Base-by-base conservation (phyloP, 208 protist species). In the Leishmania arabica region DNA sequence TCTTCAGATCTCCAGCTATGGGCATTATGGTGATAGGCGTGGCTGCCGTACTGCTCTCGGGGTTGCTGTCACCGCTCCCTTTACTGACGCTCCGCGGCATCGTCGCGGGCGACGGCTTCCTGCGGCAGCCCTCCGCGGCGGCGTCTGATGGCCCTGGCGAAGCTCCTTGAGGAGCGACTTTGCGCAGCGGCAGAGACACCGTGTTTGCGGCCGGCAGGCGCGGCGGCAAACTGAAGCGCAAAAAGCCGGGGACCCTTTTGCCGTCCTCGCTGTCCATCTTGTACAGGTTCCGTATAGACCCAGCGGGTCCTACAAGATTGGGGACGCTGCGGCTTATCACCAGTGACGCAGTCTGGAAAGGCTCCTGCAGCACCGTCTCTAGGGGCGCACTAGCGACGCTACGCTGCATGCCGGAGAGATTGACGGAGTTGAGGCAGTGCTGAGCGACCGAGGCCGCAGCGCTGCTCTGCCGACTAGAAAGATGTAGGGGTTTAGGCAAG, bases 311-410 rank as follows among this genome's bases (percentile, higher is more conserved):
- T 27, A 79, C 60, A 47, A 45, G 21, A 34, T 76, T 79, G 40
- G 73, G 49, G 11, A 70, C 78, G 49, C 71, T 62, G 31, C 56
- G 31, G 21, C 60, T 19, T 1, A 80, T 42, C 40, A 62, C n/a
- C 3, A 81, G 37, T 0, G 65, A 42, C 0, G 56, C 71, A 6
- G 65, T 42, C 1, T 68, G 82, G 37, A 82, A 82, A 1, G 82
- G 78, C n/a, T 86, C 82, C 72, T 86, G 82, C 73, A 86, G 45
- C 45, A 86, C 82, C 34, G 78, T 72, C 34, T 86, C 82, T 11
- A 75, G 51, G 19, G 27, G 72, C 1, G 58, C 45, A 21, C 2
- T n/a, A 8, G 45, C 2, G 3, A 66, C 17, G 72, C 73, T 74
- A 37, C 15, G 4, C 62, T 76, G 70, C n/a, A 11, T 53, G 9